Base-by-base conservation (phyloP, 129 eudicot species). In the Artemisia tridentata region DNA sequence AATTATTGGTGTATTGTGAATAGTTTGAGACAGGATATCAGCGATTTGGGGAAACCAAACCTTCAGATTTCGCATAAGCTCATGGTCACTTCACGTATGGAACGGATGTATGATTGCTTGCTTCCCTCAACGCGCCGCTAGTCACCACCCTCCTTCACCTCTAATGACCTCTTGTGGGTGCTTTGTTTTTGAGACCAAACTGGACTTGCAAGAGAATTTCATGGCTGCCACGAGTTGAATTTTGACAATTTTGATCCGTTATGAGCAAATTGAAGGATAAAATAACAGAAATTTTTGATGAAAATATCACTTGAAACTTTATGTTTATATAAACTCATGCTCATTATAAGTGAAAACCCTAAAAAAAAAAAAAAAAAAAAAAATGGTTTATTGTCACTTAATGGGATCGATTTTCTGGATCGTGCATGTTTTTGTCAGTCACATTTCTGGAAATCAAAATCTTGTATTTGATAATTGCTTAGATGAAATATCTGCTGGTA, bases 21-120 rank as follows among this genome's bases (percentile, higher is more conserved):
- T 83, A 93, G 98, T 76, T 82, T 93, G 87, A 84, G 90, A 72
- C 86, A 86, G 82, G 99, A 93, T 78, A 85, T 93, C 46, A 41
- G 76, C 67, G 92, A 90, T 27, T 75, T 93, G 83, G 96, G 86
- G 45, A 93, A 83, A 69, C 96, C 99, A 43, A 81, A 83, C 38
- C 78, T 93, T 68, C 79, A 67, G 70, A 85, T 88, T 65, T 63
- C 82, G 59, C 64, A 87, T 55, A 93, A 89, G 84, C 88, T 93
- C 43, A 69, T 75, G 13, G 79, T 90, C 62, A 76, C 84, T 12
- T 85, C 96, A 21, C 90, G 99, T 19, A 73, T 93, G 84, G 98
- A 73, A 61, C 78, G 83, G 18, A 82, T 85, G 56, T 93, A 93
- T 48, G 91, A 90, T 53, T 93, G 99, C 80, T 84, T 93, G 85